Evolutionary conservation across 768 basidiomycete genomes (phyloP), one percentile per base, ranked within the genome.

Genomic region (Termitomyces titanicus): DNA sequence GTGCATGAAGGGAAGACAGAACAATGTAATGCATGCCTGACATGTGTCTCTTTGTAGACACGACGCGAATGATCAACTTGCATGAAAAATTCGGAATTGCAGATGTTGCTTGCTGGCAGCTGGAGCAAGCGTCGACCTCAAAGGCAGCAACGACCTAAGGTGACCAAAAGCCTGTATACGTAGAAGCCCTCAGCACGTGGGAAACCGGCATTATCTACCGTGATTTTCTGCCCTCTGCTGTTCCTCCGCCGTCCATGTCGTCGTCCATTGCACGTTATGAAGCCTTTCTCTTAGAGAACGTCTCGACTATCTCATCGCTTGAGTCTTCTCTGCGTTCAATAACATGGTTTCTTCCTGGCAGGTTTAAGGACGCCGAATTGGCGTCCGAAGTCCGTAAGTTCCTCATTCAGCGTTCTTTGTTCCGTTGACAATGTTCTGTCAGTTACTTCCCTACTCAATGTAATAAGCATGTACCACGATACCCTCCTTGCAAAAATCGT

Each of bases 341-440:
- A 55, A 94, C 94, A 44, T 98, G 95, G 94, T 86, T 98, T 64
- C 74, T 98, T 42, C 96, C 96, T 42, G 95, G 95, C 57, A 82
- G 94, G 60, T 98, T 98, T 81, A 94, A 93, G 72, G 95, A 98
- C 79, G 94, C 94, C 44, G 95, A 98, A 70, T 76, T 98, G 47
- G 94, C 92, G 56, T 94, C 93, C 12, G 96, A 98, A 82, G 84
- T 89, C 65, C 77, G 95, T 96, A 62, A 80, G 94, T 90, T 56
- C 57, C 37, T 35, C 37, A 49, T 39, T 35, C 5, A 20, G 31
- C 47, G 31, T 34, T 44, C 51, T 58, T 33, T 48, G 47, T 54
- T 40, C 20, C 51, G n/a, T 37, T 54, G 54, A 60, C 58, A 59
- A 51, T 61, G 47, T 56, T 53, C 54, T 59, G 54, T 60, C 68